These are phyloP conservation scores for Penstemon eatonii DNA, from an alignment of 257 asterid genomes.

Conservation along the genomic window DNA sequence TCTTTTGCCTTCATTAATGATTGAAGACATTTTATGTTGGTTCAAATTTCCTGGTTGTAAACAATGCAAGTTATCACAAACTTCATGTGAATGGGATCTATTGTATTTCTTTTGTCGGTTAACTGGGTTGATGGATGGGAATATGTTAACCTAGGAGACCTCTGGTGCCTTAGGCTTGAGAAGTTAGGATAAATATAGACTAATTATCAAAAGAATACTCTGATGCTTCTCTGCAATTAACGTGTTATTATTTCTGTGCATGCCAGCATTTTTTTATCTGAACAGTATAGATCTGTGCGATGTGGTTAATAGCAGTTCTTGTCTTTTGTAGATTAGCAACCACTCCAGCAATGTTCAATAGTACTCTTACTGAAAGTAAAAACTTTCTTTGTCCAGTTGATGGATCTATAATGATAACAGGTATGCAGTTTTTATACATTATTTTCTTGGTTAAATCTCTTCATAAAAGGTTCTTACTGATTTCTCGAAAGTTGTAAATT, in stretches of 20 bases:
- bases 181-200: not conserved
- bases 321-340: conserved; percentile 76
- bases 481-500: conserved; percentile 8
- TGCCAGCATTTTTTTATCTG: conserved; percentile 10
- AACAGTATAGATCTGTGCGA: conserved; percentile 4
- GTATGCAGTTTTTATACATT: conserved; percentile 33
- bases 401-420: conserved; percentile 97
- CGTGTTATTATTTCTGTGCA: not conserved
- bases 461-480: not conserved
- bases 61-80: not conserved
- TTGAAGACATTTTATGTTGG: too few relatives aligned
- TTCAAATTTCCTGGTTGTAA: not conserved
- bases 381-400: conserved; percentile 80
- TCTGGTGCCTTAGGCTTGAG: conserved; percentile 11
- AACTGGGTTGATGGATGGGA: not conserved
- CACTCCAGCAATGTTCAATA: conserved; percentile 98
- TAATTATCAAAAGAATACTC: not conserved
- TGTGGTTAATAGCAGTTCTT: conserved; percentile 29
- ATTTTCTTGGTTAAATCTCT: conserved; percentile 10
- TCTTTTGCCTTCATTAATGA: too few relatives aligned
- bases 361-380: conserved; percentile 73
- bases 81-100: not conserved
- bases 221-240: conserved; percentile 18
- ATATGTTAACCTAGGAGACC: not conserved
- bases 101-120: too few relatives aligned